phyloP scores from a whole-genome alignment of 106 monocot genomes.

The Platanthera zijinensis region DNA sequence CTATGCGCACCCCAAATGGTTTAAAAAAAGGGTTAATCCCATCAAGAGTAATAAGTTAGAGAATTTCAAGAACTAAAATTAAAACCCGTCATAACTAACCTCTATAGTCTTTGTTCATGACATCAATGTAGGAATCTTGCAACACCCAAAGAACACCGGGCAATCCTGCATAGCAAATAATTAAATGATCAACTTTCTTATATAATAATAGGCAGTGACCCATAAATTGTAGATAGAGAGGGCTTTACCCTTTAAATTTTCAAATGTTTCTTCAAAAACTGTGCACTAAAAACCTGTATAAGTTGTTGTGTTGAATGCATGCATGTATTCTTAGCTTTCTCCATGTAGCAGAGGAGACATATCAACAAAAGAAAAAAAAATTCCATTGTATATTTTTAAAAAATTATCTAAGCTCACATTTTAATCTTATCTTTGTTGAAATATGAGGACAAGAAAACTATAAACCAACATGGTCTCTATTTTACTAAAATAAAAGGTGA shows the following conservation, averaged over 20 bases:
- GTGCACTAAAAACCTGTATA: constrained; percentile 95
- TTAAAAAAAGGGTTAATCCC: no score
- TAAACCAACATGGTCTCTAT: background rate
- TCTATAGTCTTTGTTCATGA: no score
- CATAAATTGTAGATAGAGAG: background rate
- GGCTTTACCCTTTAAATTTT: constrained; percentile 79
- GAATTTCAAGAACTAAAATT: no score
- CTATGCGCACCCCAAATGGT: no score
- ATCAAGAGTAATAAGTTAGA: no score
- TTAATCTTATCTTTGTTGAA: background rate
- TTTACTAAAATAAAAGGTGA: background rate
- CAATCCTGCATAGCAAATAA: constrained; percentile 40
- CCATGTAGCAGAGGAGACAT: constrained; percentile 44
- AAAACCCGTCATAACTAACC: no score
- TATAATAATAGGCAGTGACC: background rate
- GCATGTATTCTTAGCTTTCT: constrained; percentile 98
- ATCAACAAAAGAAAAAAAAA: background rate
- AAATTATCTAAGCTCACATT: background rate
- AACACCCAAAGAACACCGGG: constrained; percentile 98
- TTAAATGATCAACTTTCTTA: background rate
- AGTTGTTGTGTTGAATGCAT: constrained; percentile 95
- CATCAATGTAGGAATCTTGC: constrained; percentile 95
- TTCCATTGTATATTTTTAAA: background rate
- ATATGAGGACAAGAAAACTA: background rate
- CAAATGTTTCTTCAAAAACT: constrained; percentile 88